Conservation (phyloP, 2,329 filamentous ascomycete genomes). For the Lomentospora prolificans region DNA sequence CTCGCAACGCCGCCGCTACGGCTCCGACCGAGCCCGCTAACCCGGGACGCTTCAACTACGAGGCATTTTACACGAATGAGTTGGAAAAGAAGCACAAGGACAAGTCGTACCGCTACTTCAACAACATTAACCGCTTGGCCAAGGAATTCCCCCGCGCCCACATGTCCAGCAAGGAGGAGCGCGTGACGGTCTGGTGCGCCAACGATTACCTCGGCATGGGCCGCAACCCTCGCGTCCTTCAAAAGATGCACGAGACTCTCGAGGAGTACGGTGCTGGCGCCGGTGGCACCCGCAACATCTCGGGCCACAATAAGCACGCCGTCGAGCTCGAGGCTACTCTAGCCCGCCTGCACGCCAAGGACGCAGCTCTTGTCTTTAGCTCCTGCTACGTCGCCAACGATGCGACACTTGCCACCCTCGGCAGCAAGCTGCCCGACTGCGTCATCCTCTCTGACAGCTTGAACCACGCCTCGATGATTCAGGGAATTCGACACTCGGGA, state of each 20-base stretch:
- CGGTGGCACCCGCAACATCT: conserved; percentile 94
- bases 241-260: conserved; percentile 87
- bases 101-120: conserved; percentile 99
- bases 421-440: conserved; percentile 90
- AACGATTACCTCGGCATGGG: conserved; percentile 99
- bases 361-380: conserved; percentile 86
- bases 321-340: conserved; percentile 72
- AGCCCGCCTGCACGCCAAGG: conserved; percentile 84
- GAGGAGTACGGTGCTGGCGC: conserved; percentile 93
- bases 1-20: neutral
- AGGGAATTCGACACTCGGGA: conserved; percentile 94
- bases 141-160: conserved; percentile 94
- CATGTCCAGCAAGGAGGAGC: conserved; percentile 71
- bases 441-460: conserved; percentile 96
- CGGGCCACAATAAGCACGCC: conserved; percentile 92
- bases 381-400: conserved; percentile 99
- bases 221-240: conserved; percentile 74
- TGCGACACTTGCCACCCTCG: conserved; percentile 90
- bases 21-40: conserved; percentile 9
- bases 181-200: conserved; percentile 96
- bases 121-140: conserved; percentile 98
- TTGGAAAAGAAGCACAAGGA: conserved; percentile 99
- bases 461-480: conserved; percentile 99
- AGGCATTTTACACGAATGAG: conserved; percentile 77
- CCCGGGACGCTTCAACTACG: conserved; percentile 51